phyloP scores from a whole-genome alignment of 2,329 filamentous ascomycete genomes.

The Lachnellula suecica region DNA sequence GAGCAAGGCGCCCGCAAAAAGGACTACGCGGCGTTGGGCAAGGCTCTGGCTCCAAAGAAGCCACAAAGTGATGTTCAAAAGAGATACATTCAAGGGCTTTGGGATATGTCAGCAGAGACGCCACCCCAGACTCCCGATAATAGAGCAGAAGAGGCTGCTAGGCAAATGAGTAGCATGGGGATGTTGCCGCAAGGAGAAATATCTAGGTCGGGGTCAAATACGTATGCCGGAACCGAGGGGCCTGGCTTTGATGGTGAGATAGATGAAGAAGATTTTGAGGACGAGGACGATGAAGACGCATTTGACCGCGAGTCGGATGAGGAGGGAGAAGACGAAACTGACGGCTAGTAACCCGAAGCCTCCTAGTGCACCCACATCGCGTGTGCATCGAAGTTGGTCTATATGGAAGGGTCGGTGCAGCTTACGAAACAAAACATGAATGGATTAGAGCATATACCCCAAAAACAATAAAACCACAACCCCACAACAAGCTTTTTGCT shows the following conservation, averaged over 20 bases:
- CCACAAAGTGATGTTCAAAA: background rate
- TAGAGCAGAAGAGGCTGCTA: background rate
- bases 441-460: background rate
- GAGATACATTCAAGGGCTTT: background rate
- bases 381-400: no score
- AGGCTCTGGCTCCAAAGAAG: background rate
- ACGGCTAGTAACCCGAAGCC: no score
- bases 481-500: background rate
- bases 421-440: background rate
- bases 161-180: background rate
- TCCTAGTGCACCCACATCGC: background rate
- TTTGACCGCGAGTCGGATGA: background rate
- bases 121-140: background rate
- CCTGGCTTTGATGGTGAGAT: background rate
- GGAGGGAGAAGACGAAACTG: background rate
- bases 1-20: no score
- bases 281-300: constrained; percentile 1
- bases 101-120: background rate
- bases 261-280: background rate
- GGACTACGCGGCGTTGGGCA: background rate
- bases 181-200: background rate
- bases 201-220: background rate
- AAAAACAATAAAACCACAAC: background rate
- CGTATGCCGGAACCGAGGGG: background rate
- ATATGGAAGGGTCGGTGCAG: no score